These are phyloP conservation scores for Coelastrella sp. DNA, from an alignment of 139 green algal species.

Conservation along the genomic window DNA sequence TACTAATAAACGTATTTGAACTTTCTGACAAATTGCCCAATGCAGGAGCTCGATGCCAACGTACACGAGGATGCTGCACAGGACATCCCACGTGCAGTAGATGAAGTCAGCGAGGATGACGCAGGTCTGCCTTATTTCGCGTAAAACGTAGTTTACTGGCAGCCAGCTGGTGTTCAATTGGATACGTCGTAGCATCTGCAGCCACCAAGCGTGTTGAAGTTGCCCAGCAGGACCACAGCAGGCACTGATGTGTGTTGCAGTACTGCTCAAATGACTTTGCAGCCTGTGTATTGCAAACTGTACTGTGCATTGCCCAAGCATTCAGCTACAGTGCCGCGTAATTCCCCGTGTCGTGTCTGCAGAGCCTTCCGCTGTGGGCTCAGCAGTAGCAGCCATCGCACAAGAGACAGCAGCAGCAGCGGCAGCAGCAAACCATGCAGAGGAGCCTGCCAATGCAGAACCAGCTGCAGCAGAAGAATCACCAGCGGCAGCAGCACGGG, in stretches of 20 bases:
- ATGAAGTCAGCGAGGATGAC: constrained; percentile 21
- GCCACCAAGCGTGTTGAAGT: no score
- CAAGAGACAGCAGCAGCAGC: constrained; percentile 25
- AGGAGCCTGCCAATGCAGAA: neutral
- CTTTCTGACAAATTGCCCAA: neutral
- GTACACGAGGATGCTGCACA: constrained; percentile 30
- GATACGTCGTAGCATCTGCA: no score
- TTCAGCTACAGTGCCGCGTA: no score
- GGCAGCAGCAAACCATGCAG: neutral
- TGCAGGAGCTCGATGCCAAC: constrained; percentile 38
- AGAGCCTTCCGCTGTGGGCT: neutral
- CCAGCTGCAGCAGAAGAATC: neutral
- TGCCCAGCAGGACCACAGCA: no score
- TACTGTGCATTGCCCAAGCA: no score
- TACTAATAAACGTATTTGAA: neutral
- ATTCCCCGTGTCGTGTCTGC: no score
- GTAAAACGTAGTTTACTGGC: neutral
- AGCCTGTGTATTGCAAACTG: no score
- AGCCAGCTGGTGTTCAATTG: no score
- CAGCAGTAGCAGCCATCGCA: constrained; percentile 30
- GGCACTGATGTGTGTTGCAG: no score
- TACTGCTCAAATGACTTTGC: no score
- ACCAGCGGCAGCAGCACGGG: neutral
- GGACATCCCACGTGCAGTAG: constrained; percentile 21
- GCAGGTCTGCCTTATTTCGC: neutral